These are phyloP conservation scores for Melampsora abietis-canadensis DNA, from an alignment of 1,284 basidiomycete species.

Conservation along the genomic window DNA sequence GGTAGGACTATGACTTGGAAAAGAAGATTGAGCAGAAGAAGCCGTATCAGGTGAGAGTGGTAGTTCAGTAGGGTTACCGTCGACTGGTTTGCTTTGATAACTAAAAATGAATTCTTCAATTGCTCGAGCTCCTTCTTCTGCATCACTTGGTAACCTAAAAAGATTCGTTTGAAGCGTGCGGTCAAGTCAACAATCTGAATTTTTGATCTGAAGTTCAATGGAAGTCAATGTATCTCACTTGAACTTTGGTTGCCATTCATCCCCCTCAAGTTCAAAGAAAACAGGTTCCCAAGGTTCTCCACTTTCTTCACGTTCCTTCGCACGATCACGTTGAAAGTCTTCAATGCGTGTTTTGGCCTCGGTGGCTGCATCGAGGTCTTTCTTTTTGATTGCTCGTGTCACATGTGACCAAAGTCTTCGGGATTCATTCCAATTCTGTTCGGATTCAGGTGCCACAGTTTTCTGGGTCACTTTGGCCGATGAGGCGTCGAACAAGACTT, in stretches of 20 bases:
- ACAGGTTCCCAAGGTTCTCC: slow-evolving; percentile 66
- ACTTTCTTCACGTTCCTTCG: slow-evolving; percentile 71
- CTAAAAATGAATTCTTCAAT: slow-evolving; percentile 25
- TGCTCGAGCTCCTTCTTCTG: slow-evolving; percentile 17
- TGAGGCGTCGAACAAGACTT: slow-evolving; percentile 75
- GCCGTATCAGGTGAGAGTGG: neutral
- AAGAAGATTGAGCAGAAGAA: no score
- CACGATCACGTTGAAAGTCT: slow-evolving; percentile 80
- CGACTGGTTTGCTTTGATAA: slow-evolving; percentile 3
- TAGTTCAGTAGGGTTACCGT: slow-evolving; percentile 3
- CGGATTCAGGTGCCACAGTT: slow-evolving; percentile 73
- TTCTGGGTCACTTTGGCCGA: slow-evolving; percentile 74
- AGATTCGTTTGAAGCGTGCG: neutral
- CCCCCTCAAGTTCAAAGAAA: slow-evolving; percentile 72
- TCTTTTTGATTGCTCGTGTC: slow-evolving; percentile 77
- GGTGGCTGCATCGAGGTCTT: slow-evolving; percentile 92
- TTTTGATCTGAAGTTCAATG: neutral
- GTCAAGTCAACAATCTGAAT: neutral
- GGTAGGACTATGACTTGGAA: no score
- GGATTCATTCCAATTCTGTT: slow-evolving; percentile 89
- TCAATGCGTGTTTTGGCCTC: slow-evolving; percentile 85
- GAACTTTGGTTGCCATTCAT: slow-evolving; percentile 78
- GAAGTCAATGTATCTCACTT: slow-evolving; percentile 41
- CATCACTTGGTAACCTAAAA: slow-evolving; percentile 20
- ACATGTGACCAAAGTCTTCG: slow-evolving; percentile 78